Conservation (phyloP, 495 filamentous ascomycete genomes). For the Aspergillus haitiensis region DNA sequence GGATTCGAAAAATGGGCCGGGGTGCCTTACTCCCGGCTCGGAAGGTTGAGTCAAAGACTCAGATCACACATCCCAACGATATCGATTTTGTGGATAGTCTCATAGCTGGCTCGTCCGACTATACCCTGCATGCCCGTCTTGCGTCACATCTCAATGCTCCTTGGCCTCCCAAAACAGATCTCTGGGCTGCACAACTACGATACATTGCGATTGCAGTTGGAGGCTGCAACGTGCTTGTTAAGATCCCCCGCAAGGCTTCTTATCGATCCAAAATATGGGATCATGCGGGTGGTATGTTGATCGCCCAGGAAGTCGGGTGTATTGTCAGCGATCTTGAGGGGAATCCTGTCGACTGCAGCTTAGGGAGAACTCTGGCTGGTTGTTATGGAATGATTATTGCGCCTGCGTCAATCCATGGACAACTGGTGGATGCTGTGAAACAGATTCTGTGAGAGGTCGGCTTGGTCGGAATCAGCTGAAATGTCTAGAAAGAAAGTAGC, state of each 20-base stretch:
- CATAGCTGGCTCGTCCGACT: constrained; percentile 42
- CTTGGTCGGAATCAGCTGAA: not conserved
- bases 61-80: constrained; percentile 34
- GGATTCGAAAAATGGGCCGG: constrained; percentile 47
- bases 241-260: constrained; percentile 54
- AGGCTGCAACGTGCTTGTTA: constrained; percentile 59
- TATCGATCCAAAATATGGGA: constrained; percentile 70
- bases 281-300: constrained; percentile 67
- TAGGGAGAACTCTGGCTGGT: constrained; percentile 39
- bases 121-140: constrained; percentile 47
- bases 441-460: constrained; percentile 17
- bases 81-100: constrained; percentile 52
- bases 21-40: constrained; percentile 37
- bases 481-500: not conserved
- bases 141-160: constrained; percentile 47
- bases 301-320: constrained; percentile 65
- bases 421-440: constrained; percentile 41
- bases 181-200: constrained; percentile 64
- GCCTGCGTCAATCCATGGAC: constrained; percentile 39
- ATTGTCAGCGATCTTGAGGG: constrained; percentile 63
- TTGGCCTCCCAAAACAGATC: constrained; percentile 52
- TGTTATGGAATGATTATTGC: constrained; percentile 50
- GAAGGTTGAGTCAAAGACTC: constrained; percentile 33
- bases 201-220: constrained; percentile 63
- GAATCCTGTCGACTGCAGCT: constrained; percentile 38